Conservation (phyloP, 1,139 yeast species). For the Arxiozyma slooffiae region DNA sequence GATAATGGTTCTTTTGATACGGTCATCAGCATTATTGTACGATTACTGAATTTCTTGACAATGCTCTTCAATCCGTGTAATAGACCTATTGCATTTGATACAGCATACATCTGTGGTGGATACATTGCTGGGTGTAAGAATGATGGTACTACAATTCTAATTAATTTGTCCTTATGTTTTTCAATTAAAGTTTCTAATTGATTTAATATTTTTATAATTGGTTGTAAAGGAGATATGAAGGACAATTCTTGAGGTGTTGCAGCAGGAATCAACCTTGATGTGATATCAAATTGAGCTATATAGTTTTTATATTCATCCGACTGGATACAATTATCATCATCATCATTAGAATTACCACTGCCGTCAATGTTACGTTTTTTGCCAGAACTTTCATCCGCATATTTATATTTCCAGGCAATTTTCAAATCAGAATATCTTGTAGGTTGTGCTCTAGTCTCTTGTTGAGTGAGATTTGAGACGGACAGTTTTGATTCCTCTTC, state of each 20-base stretch:
- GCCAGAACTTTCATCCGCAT: slow-evolving; percentile 35
- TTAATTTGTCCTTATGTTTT: slow-evolving; percentile 37
- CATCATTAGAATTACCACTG: too few relatives aligned
- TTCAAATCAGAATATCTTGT: slow-evolving; percentile 44
- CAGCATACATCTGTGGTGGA: slow-evolving; percentile 42
- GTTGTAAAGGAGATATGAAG: slow-evolving; percentile 36
- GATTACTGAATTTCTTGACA: slow-evolving; percentile 38
- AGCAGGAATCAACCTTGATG: slow-evolving; percentile 57
- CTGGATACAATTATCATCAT: slow-evolving; percentile 7
- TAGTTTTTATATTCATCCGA: slow-evolving; percentile 40
- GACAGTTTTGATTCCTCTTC: slow-evolving; percentile 56
- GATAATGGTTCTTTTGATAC: slow-evolving; percentile 57
- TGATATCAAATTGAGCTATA: slow-evolving; percentile 66
- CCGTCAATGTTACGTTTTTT: slow-evolving; percentile 22
- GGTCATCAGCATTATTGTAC: slow-evolving; percentile 45
- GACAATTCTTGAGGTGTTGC: slow-evolving; percentile 56
- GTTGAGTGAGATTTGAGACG: slow-evolving; percentile 50
- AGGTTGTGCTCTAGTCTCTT: slow-evolving; percentile 11
- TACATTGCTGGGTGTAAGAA: slow-evolving; percentile 73
- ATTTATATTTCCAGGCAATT: slow-evolving; percentile 83
- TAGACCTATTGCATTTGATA: slow-evolving; percentile 49
- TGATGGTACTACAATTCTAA: slow-evolving; percentile 66
- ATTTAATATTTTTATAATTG: slow-evolving; percentile 27
- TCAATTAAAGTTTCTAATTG: slow-evolving; percentile 38
- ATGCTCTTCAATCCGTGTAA: slow-evolving; percentile 51